Conservation (phyloP, 2,329 filamentous ascomycete genomes). For the Hortaea werneckii region DNA sequence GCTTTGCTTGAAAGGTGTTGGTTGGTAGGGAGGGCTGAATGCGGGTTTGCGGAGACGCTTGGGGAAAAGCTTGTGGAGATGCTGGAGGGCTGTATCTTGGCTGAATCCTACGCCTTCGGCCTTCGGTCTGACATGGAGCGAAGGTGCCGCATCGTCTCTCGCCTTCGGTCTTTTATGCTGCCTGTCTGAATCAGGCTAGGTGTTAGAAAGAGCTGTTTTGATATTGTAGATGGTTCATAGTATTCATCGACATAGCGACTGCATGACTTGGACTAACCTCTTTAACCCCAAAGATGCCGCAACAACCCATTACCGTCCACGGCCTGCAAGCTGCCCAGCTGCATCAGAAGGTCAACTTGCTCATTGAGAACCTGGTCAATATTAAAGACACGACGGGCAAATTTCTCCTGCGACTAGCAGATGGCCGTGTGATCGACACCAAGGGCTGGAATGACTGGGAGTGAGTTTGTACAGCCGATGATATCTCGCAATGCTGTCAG, state of each 20-base stretch:
- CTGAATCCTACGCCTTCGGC: background rate
- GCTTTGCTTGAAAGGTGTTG: too few relatives aligned
- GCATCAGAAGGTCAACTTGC: constrained; percentile 48
- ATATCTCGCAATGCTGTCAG: background rate
- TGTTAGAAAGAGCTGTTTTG: too few relatives aligned
- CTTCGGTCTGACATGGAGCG: background rate
- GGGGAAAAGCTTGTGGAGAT: background rate
- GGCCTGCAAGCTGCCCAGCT: constrained; percentile 35
- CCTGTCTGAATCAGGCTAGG: too few relatives aligned
- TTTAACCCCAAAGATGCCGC: constrained; percentile 27
- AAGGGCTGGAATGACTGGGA: constrained; percentile 41
- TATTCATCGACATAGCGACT: too few relatives aligned
- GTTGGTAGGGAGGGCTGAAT: too few relatives aligned
- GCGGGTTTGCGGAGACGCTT: background rate
- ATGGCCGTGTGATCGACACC: constrained; percentile 70
- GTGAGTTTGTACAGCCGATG: constrained; percentile 23
- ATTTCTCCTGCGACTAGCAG: constrained; percentile 59
- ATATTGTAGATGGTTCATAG: too few relatives aligned
- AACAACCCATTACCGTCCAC: constrained; percentile 22
- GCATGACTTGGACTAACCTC: too few relatives aligned
- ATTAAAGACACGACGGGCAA: constrained; percentile 66
- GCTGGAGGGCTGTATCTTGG: background rate
- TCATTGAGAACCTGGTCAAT: constrained; percentile 66
- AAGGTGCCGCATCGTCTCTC: background rate
- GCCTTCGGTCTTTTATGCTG: too few relatives aligned